Base-by-base conservation (phyloP, 2,329 filamentous ascomycete species). In the Phialocephala sp. region DNA sequence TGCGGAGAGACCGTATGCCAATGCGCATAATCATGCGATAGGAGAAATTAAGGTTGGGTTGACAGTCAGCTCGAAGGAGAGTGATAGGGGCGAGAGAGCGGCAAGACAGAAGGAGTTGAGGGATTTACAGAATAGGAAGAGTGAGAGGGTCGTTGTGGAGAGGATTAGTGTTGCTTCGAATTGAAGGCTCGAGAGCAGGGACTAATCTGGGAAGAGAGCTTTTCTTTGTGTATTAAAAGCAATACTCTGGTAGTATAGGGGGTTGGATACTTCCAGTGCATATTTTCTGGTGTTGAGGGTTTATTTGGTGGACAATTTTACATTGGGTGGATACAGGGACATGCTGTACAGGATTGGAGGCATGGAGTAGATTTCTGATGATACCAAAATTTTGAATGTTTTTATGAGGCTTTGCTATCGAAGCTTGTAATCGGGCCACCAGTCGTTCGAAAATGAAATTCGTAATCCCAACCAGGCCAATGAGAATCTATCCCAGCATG, bases 61-160 rank as follows among this genome's bases (percentile, higher is more conserved):
- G 12, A 70, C 77, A 37, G 69, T 76, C 15, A 69, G 73, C 27
- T 6, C 27, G 41, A 70, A 76, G 32, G 59, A 70, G 76, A 22
- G n/a, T 55, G 43, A 41, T 37, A 59, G 64, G 27, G 57, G 56
- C 11, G 45, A 39, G 32, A 59, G 54, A 18, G n/a, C 43, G 4
- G 12, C 27, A 18, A 37, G 64, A 60, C 75, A 78, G 56, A 71
- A 78, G 41, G 75, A 75, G 24, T 18, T 54, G 50, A 54, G 50
- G 2, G 79, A 78, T 63, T 20, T 68, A 20, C 64, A 68, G 22
- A 75, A 83, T 67, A 79, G 84, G 65, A 83, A 82, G 76, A 87
- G 85, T 72, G 83, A 86, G 75, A 80, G 80, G 64, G 81, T 84
- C 39, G 76, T 87, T 43, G 75, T 87, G 32, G 85, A 87, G 67